Conservation (phyloP, 805 yeast species). For the Zygosaccharomyces bailii region DNA sequence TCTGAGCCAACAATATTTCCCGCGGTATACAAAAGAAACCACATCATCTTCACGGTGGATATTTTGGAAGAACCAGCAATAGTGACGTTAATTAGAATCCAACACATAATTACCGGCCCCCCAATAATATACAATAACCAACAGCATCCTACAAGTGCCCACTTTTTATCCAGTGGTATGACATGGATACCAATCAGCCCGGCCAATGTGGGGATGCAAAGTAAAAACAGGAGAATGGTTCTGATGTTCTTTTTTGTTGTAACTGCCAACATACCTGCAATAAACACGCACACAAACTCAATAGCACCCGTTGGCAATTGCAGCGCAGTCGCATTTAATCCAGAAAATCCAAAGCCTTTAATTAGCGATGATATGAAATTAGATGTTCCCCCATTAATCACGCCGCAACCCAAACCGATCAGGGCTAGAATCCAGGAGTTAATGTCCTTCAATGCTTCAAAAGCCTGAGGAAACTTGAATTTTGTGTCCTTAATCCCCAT, state of each 20-base stretch:
- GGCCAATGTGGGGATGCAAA: conserved; percentile 24
- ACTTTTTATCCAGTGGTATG: conserved; percentile 21
- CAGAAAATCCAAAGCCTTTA: conserved; percentile 24
- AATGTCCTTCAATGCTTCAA: conserved; percentile 16
- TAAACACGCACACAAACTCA: conserved; percentile 22
- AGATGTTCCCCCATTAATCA: conserved; percentile 21
- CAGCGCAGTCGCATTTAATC: conserved; percentile 19
- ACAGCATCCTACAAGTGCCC: conserved; percentile 24
- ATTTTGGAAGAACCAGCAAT: conserved; percentile 23
- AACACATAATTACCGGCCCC: conserved; percentile 25
- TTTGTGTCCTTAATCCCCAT: conserved; percentile 22
- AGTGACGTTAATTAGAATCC: conserved; percentile 22
- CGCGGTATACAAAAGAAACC: conserved; percentile 22
- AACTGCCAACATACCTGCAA: conserved; percentile 24
- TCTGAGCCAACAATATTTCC: conserved; percentile 23
- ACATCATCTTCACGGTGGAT: conserved; percentile 19
- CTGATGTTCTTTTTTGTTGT: conserved; percentile 19
- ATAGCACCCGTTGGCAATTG: conserved; percentile 24
- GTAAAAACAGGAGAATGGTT: conserved; percentile 16
- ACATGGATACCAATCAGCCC: conserved; percentile 22
- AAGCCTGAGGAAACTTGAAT: conserved; percentile 16
- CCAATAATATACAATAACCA: conserved; percentile 24
- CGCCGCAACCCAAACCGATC: conserved; percentile 21
- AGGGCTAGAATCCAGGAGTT: conserved; percentile 18
- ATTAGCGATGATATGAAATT: conserved; percentile 22